Base-by-base conservation (phyloP, 164 flowering plant species). In the Euptelea pleiosperma region DNA sequence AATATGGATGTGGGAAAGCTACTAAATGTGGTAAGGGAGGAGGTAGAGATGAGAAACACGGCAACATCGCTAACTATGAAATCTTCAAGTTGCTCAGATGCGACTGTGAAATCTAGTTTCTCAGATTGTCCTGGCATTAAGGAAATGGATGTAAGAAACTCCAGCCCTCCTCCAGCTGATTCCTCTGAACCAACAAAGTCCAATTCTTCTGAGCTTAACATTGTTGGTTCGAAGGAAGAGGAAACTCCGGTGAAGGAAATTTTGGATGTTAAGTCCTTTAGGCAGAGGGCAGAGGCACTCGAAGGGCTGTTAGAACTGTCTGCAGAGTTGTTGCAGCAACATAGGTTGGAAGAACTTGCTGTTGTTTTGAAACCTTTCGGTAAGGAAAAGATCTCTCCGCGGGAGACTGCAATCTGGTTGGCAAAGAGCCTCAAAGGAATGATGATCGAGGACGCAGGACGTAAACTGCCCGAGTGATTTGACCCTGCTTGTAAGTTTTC, bases 321-420 rank as follows among this genome's bases (percentile, higher is more conserved):
- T 1, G 99, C 99, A 0, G 99, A 94, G 19, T 73, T 94, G 64
- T 78, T 94, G 56, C 82, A 94, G 75, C 89, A 85, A 15, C 79
- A 78, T 43, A 71, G 96, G 69, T 52, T 94, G 61, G 97, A 88
- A 70, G 99, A 88, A 68, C 88, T 94, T 39, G 66, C 86, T 0
- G 82, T 90, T 57, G 95, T 94, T 26, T 72, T 94, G 73, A 88
- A 79, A 71, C 99, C 99, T 24, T 94, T 94, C 18, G 99, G 99
- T 41, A 91, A 78, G 76, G 90, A 82, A 64, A 91, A 91, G 62
- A 96, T 91, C 26, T 90, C 97, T 49, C 95, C 97, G 51, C 83
- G 99, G 68, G 99, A 93, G 74, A 93, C 99, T 1, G 99, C 99
- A 19, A 93, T 93, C 55, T 93, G 99, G 99, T 67, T 93, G 71